These are phyloP conservation scores for Fomitiporia mediterranea DNA, from an alignment of 1,284 basidiomycete species.

Conservation along the genomic window DNA sequence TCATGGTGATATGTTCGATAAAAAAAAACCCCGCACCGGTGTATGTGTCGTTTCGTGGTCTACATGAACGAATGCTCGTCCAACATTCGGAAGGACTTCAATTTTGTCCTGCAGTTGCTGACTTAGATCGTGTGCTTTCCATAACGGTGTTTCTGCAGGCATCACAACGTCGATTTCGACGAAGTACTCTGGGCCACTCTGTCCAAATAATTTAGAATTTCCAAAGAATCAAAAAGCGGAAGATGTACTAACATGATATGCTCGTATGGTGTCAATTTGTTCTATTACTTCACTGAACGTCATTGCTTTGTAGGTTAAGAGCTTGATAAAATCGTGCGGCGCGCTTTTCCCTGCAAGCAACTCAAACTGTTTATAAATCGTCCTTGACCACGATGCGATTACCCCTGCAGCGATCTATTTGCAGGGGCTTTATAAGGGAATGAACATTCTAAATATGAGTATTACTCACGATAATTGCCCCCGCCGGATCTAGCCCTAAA, in stretches of 20 bases:
- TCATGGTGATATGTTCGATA: too few species aligned
- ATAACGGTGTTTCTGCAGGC: constrained; percentile 82
- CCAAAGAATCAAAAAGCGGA: constrained; percentile 26
- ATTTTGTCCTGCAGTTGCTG: constrained; percentile 94
- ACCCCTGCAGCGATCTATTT: constrained; percentile 74
- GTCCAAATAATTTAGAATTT: constrained; percentile 34
- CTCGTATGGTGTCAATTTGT: constrained; percentile 83
- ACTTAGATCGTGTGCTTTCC: constrained; percentile 89
- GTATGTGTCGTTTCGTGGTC: constrained; percentile 87
- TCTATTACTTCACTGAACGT: constrained; percentile 86
- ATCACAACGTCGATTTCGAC: constrained; percentile 97
- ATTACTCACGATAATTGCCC: constrained; percentile 65
- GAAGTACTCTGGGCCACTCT: constrained; percentile 64
- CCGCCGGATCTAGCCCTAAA: constrained; percentile 73
- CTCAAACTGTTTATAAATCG: constrained; percentile 79
- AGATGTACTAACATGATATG: constrained; percentile 83
- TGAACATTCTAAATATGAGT: neutral
- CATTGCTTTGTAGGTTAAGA: constrained; percentile 89
- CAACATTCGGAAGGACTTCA: constrained; percentile 87
- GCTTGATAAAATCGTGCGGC: constrained; percentile 83
- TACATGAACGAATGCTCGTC: constrained; percentile 89
- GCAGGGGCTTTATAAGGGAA: constrained; percentile 1
- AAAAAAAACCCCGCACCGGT: too few species aligned
- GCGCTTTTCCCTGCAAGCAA: constrained; percentile 90
- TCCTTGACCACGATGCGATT: constrained; percentile 76